These are phyloP conservation scores for Onygena corvina DNA, from an alignment of 2,329 filamentous ascomycete species.

Conservation along the genomic window DNA sequence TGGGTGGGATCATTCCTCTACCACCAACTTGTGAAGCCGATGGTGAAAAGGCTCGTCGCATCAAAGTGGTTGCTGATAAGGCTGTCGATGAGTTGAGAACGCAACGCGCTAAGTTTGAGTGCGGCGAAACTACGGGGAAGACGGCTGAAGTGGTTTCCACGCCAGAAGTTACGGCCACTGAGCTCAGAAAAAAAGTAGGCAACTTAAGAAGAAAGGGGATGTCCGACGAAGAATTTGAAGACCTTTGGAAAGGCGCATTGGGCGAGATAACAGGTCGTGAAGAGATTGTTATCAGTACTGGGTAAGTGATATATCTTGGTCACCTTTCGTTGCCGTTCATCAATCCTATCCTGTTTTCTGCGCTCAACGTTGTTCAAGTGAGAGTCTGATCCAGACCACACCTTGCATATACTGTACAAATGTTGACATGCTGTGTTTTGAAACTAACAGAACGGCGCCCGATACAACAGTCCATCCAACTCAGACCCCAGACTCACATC, in stretches of 20 bases:
- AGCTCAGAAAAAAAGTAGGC: slow-evolving; percentile 64
- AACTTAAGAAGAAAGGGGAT: slow-evolving; percentile 70
- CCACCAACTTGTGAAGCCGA: slow-evolving; percentile 90
- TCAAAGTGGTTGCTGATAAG: slow-evolving; percentile 77
- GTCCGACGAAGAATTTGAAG: slow-evolving; percentile 79
- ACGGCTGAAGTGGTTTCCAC: slow-evolving; percentile 48
- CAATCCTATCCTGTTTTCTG: slow-evolving; percentile 13
- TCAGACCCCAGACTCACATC: slow-evolving; percentile 59
- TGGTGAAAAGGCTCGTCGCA: slow-evolving; percentile 75
- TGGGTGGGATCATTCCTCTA: slow-evolving; percentile 69
- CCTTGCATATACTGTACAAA: slow-evolving; percentile 20
- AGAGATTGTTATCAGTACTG: slow-evolving; percentile 45
- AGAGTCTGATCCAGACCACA: neutral
- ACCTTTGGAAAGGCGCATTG: slow-evolving; percentile 49
- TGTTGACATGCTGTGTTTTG: slow-evolving; percentile 32
- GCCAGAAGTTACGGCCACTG: slow-evolving; percentile 55
- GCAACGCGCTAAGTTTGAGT: slow-evolving; percentile 79
- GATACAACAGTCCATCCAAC: slow-evolving; percentile 57
- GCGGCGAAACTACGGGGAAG: slow-evolving; percentile 57
- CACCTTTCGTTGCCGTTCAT: slow-evolving; percentile 15
- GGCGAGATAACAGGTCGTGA: slow-evolving; percentile 44
- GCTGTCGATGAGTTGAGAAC: slow-evolving; percentile 78
- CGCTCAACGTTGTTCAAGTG: neutral
- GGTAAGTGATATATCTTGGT: slow-evolving; percentile 43
- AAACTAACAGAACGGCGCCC: slow-evolving; percentile 76